phyloP scores from a whole-genome alignment of 371 early-diverging fungal genomes.

The Haplosporangium sp. region DNA sequence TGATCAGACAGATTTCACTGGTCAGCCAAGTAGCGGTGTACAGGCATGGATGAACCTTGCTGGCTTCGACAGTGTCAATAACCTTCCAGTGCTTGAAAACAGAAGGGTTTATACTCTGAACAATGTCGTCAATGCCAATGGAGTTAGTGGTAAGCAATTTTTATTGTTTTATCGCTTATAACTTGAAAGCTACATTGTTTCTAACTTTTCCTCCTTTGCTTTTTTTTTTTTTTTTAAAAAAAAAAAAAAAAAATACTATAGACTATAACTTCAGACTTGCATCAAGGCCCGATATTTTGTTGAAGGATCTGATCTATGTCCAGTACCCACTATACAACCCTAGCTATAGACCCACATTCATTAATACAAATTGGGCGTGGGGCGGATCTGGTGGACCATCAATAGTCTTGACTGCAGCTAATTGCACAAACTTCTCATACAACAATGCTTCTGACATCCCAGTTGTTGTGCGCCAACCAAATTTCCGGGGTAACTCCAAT shows the following conservation, averaged over 20 bases:
- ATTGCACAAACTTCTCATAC: not conserved
- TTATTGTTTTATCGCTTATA: not conserved
- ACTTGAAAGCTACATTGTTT: not conserved
- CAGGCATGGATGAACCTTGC: conserved; percentile 20
- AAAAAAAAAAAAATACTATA: not conserved
- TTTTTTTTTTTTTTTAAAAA: not conserved
- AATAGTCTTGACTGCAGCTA: not conserved
- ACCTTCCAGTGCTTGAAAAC: not conserved
- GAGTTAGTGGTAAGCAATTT: conserved; percentile 23
- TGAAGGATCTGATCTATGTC: conserved; percentile 34
- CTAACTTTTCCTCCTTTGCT: not conserved
- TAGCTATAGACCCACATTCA: conserved; percentile 10
- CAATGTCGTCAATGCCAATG: not conserved
- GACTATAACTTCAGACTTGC: conserved; percentile 29
- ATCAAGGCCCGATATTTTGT: conserved; percentile 41
- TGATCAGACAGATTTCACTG: conserved; percentile 30
- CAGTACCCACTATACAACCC: conserved; percentile 21
- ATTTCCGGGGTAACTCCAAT: not conserved
- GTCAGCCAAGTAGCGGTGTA: not conserved
- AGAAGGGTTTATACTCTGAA: conserved; percentile 26
- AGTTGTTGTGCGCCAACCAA: not conserved
- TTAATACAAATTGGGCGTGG: conserved; percentile 4
- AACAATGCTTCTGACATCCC: conserved; percentile 15
- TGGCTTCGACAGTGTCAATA: conserved; percentile 4
- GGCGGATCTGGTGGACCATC: not conserved